phyloP scores from a whole-genome alignment of 257 asterid genomes.

The Asclepias syriaca region DNA sequence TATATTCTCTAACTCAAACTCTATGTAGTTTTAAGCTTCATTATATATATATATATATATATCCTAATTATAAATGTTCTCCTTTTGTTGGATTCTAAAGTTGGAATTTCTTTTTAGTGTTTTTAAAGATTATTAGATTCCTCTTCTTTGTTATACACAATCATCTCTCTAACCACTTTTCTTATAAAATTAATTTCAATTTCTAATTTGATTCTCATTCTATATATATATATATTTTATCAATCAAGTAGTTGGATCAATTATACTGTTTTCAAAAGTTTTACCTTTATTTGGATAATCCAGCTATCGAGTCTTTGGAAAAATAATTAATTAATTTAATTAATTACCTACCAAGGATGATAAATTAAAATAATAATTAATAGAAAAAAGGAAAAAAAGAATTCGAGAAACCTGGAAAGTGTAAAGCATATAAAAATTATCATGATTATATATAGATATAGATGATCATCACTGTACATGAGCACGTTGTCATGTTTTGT shows the following conservation, averaged over 20 bases:
- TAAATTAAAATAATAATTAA: too few species aligned
- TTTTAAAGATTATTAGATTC: conserved; percentile 28
- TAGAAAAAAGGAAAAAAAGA: too few species aligned
- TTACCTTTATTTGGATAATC: neutral
- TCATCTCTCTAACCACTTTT: neutral
- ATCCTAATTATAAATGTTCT: neutral
- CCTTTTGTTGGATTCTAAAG: conserved; percentile 31
- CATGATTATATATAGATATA: neutral
- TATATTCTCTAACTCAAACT: conserved; percentile 20
- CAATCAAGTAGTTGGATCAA: neutral
- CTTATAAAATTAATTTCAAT: neutral
- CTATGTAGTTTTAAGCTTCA: conserved; percentile 20
- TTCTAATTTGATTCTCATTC: neutral
- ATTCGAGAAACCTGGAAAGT: neutral
- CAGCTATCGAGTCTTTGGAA: neutral
- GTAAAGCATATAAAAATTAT: neutral
- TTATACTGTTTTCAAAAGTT: neutral
- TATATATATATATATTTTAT: neutral
- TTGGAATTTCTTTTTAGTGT: conserved; percentile 23
- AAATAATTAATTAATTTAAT: neutral
- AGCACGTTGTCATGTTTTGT: too few species aligned
- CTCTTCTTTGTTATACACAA: conserved; percentile 7
- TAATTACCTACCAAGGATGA: too few species aligned
- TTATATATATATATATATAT: neutral
- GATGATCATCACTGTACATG: neutral